Percentiles rank a stretch among this genome's conserved stretches.
Conservation (phyloP, 768 basidiomycete species). For the Mycena pura region DNA sequence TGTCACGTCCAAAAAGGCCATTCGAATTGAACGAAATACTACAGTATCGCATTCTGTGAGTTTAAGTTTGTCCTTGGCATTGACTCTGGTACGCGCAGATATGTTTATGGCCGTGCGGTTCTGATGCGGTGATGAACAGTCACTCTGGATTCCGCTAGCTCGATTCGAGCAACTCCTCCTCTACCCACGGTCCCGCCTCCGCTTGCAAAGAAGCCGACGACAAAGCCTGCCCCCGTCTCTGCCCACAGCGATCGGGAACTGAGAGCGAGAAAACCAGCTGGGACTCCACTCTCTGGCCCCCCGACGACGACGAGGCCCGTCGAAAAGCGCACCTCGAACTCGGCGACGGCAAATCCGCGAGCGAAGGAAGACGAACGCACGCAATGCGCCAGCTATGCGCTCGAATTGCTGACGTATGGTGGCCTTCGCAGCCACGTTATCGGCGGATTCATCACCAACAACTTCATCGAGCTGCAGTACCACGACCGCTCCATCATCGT, state of each 20-base stretch:
- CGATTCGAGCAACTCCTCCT: background rate
- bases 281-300: background rate
- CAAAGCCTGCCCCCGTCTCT: background rate
- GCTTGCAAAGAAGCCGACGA: background rate
- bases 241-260: background rate
- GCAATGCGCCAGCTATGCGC: too few relatives aligned
- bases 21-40: too few relatives aligned
- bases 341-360: background rate
- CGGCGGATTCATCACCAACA: conserved; percentile 21
- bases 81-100: background rate
- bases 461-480: conserved; percentile 24
- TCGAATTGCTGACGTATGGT: too few relatives aligned
- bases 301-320: background rate
- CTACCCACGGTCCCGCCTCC: background rate
- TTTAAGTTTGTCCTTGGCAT: background rate
- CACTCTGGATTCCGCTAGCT: background rate
- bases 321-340: background rate
- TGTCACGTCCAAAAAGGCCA: too few relatives aligned
- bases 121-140: background rate
- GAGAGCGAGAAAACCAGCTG: background rate
- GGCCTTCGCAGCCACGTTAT: too few relatives aligned
- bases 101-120: background rate
- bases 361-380: background rate
- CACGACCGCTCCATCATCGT: conserved; percentile 21
- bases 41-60: background rate